Evolutionary conservation across 2,329 filamentous ascomycete genomes (phyloP), one percentile per base, ranked within the genome.

Genomic region (Diatrype stigma): DNA sequence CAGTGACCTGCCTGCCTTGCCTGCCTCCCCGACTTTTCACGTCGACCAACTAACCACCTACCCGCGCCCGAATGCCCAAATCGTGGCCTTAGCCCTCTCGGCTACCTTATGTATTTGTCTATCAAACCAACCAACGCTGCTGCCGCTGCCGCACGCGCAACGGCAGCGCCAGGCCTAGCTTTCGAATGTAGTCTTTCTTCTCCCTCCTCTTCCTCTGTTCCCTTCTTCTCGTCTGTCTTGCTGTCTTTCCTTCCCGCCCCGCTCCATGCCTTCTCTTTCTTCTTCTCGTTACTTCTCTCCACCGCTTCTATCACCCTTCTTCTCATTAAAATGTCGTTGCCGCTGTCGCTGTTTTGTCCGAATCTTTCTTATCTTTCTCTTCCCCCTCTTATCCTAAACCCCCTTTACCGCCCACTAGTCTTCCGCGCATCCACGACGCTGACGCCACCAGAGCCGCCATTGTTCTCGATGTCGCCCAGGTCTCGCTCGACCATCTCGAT

Each of bases 401-500:
- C 6, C 16, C 34, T 7, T 37, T 17, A 37, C 34, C 34, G 34
- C 14, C 34, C 34, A 6, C 12, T 12, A 10, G 6, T 22, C 21
- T 17, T 35, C 49, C 34, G 14, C n/a, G 16, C 30, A 10, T 12
- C 11, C 14, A 14, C 53, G 34, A 16, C 14, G 19, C 6, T 30
- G 12, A 6, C 1, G 26, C 16, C 28, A 22, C 37, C 45, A 57
- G 10, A 50, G 17, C 12, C 17, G 3, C 11, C 30, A 28, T 30
- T 17, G 6, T 23, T 22, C 21, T 23, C 1, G 32, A 11, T 28
- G 23, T 32, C 45, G 57, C 12, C 51, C 51, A 80, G 65, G 48
- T 81, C 87, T 53, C 85, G 82, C 71, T 94, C 89, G n/a, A 90
- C 87, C 84, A 93, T 89, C 73, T 96, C 92, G 59, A 96, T 81